Conservation (phyloP, 495 filamentous ascomycete species). For the Viridothelium virens region DNA sequence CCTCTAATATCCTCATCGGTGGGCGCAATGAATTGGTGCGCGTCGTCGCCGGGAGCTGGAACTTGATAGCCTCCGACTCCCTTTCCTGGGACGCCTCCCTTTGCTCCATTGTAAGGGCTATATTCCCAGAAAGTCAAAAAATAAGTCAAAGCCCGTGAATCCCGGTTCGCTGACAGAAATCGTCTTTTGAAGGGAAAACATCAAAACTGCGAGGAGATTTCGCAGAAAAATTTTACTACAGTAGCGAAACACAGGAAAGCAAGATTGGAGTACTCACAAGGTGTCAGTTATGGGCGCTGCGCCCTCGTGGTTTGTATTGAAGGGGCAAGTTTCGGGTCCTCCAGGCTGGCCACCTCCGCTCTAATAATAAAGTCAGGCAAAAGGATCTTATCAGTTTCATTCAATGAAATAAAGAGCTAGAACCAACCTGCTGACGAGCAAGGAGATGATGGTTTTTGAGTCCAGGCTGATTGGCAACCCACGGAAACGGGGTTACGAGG, state of each 20-base stretch:
- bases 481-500: not conserved
- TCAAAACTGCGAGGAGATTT: not conserved
- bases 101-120: constrained; percentile 34
- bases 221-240: not conserved
- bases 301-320: constrained; percentile 34
- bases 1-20: constrained; percentile 28
- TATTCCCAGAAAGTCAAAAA: not conserved
- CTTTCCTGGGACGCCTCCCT: constrained; percentile 33
- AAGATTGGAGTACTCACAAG: constrained; percentile 16
- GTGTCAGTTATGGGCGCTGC: constrained; percentile 27
- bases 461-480: not conserved
- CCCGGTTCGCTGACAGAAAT: no score
- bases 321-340: constrained; percentile 30
- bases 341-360: constrained; percentile 11
- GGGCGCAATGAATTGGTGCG: constrained; percentile 29
- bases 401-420: not conserved
- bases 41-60: constrained; percentile 34
- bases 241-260: not conserved
- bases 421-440: not conserved
- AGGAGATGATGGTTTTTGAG: not conserved
- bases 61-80: constrained; percentile 34
- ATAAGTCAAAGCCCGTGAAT: not conserved
- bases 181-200: not conserved
- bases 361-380: not conserved
- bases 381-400: not conserved